Evolutionary conservation across 164 flowering plant genomes (phyloP), one percentile per base, ranked within the genome.

Genomic region (Nymphaea thermarum): DNA sequence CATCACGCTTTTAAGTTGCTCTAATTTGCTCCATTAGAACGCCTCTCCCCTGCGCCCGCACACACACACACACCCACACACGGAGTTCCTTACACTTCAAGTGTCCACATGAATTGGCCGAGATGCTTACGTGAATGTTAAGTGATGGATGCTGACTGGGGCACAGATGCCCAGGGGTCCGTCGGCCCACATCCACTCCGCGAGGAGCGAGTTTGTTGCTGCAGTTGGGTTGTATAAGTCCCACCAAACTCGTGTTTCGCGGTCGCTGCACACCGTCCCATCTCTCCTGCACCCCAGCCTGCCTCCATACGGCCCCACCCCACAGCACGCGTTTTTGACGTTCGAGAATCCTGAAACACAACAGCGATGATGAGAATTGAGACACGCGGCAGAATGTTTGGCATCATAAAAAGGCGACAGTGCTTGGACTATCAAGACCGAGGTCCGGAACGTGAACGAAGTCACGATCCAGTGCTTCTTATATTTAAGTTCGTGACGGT

Each of bases 141-240:
- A 68, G 17, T 78, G 67, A 44, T 66, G 71, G 57, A 88, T 47
- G 62, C 72, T 76, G 12, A 70, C 53, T 10, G 93, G 91, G 6
- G 71, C 80, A 66, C 91, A 86, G 51, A 86, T 71, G 67, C 70
- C 43, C 42, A 83, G 66, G 8, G 82, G 82, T 3, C 72, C 59
- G 57, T 81, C 83, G 6, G 80, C 78, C 96, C 93, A 88, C n/a
- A 79, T 81, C n/a, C 87, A 79, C 11, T 85, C 77, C 25, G 89
- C 94, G 3, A 87, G 79, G 72, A 86, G 69, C 12, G 84, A 62
- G 77, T 87, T 85, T 44, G 81, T 84, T 7, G 81, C 79, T 65
- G 68, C 66, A 3, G 89, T 83, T 1, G 92, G 94, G 74, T 85
- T 85, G 75, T 87, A 82, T n/a, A 85, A 73, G 66, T 90, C 92